phyloP scores from a whole-genome alignment of 441 rosid genomes.

The Populus tomentosa region DNA sequence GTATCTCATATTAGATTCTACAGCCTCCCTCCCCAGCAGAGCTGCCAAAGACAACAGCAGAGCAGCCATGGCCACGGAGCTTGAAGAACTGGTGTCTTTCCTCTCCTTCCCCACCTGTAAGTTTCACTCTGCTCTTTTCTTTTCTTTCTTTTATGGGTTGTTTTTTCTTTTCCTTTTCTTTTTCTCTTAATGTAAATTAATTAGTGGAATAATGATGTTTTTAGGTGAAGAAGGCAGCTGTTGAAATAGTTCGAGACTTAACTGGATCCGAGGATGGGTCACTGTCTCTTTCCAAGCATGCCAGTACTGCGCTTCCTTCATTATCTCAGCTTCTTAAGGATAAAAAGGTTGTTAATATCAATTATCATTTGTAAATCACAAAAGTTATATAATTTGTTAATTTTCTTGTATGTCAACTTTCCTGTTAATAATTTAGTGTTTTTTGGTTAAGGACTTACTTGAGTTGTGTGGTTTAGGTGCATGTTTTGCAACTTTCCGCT shows the following conservation, averaged over 20 bases:
- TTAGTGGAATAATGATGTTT: neutral
- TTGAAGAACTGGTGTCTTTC: constrained; percentile 73
- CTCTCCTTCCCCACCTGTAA: constrained; percentile 64
- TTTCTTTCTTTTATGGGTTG: neutral
- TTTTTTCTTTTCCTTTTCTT: too few species aligned
- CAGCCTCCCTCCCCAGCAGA: neutral
- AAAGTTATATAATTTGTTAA: neutral
- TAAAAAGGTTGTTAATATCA: constrained; percentile 43
- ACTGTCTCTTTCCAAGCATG: constrained; percentile 53
- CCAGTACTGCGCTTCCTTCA: constrained; percentile 49
- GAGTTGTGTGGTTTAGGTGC: too few species aligned
- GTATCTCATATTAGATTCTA: neutral
- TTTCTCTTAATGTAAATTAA: neutral
- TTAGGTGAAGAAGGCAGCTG: constrained; percentile 85
- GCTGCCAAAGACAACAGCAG: neutral
- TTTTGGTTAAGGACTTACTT: too few species aligned
- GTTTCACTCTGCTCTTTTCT: constrained; percentile 2
- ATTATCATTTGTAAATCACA: neutral
- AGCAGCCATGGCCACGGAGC: constrained; percentile 71
- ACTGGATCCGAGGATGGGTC: constrained; percentile 84
- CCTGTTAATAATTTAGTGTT: too few species aligned
- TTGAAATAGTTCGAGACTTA: constrained; percentile 71
- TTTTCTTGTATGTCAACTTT: neutral
- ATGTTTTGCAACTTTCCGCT: too few species aligned
- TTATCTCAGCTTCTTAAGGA: constrained; percentile 55